These are phyloP conservation scores for Ustilago trichophora DNA, from an alignment of 1,284 basidiomycete species.

Conservation along the genomic window DNA sequence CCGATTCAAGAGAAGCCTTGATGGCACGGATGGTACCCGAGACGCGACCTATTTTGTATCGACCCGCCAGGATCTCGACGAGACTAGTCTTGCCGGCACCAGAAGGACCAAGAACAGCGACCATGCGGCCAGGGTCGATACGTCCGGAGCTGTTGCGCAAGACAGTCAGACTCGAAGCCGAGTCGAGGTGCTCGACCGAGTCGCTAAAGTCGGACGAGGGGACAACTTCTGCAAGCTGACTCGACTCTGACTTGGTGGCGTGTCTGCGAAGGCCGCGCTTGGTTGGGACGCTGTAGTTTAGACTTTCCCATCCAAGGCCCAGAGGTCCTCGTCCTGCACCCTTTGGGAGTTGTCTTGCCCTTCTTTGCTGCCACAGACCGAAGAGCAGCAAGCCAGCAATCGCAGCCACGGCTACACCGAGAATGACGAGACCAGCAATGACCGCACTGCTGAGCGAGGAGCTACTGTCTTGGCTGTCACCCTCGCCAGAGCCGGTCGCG, in stretches of 20 bases:
- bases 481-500: constrained; percentile 22
- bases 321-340: constrained; percentile 19
- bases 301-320: constrained; percentile 46
- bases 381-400: constrained; percentile 28
- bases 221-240: background rate
- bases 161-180: constrained; percentile 5
- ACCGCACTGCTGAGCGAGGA: constrained; percentile 41
- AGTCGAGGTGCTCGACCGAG: constrained; percentile 10
- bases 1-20: constrained; percentile 6
- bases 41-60: constrained; percentile 43
- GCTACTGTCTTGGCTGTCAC: background rate
- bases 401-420: constrained; percentile 37
- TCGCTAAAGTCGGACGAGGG: constrained; percentile 8
- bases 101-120: constrained; percentile 52
- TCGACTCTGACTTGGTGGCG: background rate
- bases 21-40: constrained; percentile 32
- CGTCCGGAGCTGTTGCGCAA: constrained; percentile 34
- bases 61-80: constrained; percentile 54
- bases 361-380: constrained; percentile 33
- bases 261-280: constrained; percentile 6
- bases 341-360: constrained; percentile 27
- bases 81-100: constrained; percentile 59
- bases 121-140: constrained; percentile 48
- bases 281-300: constrained; percentile 35
- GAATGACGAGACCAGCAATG: constrained; percentile 50